phyloP scores from a whole-genome alignment of 192 early-diverging fungal species.

The Entomortierella lignicola region DNA sequence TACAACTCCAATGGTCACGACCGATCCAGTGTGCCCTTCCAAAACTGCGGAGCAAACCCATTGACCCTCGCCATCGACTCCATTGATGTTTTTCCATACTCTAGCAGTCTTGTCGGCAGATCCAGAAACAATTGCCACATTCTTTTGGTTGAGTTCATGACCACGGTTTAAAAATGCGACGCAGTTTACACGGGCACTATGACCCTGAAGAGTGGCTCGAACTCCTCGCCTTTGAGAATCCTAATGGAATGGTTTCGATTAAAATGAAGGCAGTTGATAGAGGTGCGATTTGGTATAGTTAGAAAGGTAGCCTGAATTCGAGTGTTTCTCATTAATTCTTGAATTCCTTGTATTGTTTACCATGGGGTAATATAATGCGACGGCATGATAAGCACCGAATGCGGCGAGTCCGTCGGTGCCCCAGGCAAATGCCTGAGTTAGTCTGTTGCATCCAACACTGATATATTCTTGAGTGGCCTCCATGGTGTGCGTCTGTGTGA shows the following conservation, averaged over 20 bases:
- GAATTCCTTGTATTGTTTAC: constrained; percentile 40
- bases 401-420: constrained; percentile 68
- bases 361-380: constrained; percentile 80
- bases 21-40: constrained; percentile 70
- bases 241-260: constrained; percentile 24
- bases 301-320: neutral
- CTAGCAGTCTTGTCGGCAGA: constrained; percentile 83
- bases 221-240: constrained; percentile 63
- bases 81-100: constrained; percentile 71
- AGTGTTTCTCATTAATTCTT: neutral
- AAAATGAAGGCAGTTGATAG: neutral
- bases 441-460: constrained; percentile 73
- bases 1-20: constrained; percentile 74
- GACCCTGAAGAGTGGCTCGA: constrained; percentile 74
- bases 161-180: constrained; percentile 74
- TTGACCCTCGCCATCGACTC: neutral
- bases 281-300: no score
- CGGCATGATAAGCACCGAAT: constrained; percentile 74
- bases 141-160: constrained; percentile 56
- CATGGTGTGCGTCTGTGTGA: no score
- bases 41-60: constrained; percentile 78
- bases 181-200: constrained; percentile 81
- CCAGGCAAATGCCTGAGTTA: constrained; percentile 74
- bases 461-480: constrained; percentile 66
- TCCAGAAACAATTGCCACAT: constrained; percentile 78